These are phyloP conservation scores for Pelargonium australe DNA, from an alignment of 441 rosid species.

Conservation along the genomic window DNA sequence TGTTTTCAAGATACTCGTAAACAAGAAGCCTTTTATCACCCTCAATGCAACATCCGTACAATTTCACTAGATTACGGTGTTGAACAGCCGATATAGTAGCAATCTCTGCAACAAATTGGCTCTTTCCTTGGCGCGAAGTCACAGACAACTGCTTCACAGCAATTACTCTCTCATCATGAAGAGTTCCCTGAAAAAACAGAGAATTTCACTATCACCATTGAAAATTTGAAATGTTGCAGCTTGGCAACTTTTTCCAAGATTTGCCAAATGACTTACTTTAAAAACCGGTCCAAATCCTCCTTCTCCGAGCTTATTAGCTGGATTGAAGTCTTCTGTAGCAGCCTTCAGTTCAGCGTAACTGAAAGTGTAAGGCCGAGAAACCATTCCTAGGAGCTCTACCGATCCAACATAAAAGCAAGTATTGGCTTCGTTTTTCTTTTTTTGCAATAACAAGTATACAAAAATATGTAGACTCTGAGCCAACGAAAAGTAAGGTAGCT, in stretches of 20 bases:
- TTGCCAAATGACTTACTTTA: conserved; percentile 28
- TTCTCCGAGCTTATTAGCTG: conserved; percentile 62
- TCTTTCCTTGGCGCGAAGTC: conserved; percentile 44
- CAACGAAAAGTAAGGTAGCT: too few relatives aligned
- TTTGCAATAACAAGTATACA: too few relatives aligned
- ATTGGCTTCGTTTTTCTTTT: not conserved
- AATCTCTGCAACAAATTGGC: conserved; percentile 49
- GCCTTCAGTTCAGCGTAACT: conserved; percentile 46
- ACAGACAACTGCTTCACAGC: conserved; percentile 50
- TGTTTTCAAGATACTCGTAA: conserved; percentile 57
- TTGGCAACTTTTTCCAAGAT: not conserved
- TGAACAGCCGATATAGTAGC: conserved; percentile 57
- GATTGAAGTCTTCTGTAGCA: conserved; percentile 55
- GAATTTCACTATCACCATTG: too few relatives aligned
- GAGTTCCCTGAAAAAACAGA: conserved; percentile 29
- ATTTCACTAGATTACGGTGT: conserved; percentile 66
- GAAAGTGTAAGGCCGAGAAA: conserved; percentile 53
- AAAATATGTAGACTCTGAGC: too few relatives aligned
- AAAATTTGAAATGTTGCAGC: too few relatives aligned
- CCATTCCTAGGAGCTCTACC: conserved; percentile 39
- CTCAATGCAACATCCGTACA: conserved; percentile 61
- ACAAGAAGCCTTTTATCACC: conserved; percentile 49
- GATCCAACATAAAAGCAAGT: conserved; percentile 21
- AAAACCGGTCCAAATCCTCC: conserved; percentile 71
- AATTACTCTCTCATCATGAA: conserved; percentile 42